phyloP scores from a whole-genome alignment of 495 filamentous ascomycete genomes.

The Neurospora discreta region DNA sequence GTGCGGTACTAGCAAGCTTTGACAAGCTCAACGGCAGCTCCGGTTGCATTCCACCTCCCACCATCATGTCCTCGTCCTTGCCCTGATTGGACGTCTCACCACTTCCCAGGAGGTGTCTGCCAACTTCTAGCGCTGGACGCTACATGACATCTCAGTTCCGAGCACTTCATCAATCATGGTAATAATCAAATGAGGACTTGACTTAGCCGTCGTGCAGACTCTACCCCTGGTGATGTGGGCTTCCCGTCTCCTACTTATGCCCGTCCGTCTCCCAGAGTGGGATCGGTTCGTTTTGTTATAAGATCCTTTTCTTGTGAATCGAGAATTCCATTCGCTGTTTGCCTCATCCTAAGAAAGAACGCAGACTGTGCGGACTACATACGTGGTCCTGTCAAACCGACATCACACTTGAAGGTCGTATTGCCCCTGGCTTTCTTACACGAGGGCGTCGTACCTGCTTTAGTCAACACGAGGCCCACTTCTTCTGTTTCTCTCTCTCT shows the following conservation, averaged over 20 bases:
- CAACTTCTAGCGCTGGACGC: neutral
- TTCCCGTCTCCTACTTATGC: neutral
- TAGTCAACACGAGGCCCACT: neutral
- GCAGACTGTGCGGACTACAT: neutral
- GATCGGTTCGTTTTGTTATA: neutral
- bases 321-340: neutral
- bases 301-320: neutral
- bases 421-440: neutral
- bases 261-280: neutral
- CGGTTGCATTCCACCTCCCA: neutral
- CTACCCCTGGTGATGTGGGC: neutral
- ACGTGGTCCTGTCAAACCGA: neutral
- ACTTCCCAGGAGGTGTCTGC: neutral
- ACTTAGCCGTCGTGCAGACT: neutral
- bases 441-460: neutral
- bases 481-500: neutral
- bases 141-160: neutral
- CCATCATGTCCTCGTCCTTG: neutral
- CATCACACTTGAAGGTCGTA: neutral
- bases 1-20: neutral
- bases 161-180: neutral
- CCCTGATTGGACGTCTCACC: neutral
- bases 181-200: neutral
- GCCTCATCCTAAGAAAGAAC: neutral
- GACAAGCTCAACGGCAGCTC: neutral